phyloP scores from a whole-genome alignment of 169 alveolate species.

The Plasmodium coatneyi region DNA sequence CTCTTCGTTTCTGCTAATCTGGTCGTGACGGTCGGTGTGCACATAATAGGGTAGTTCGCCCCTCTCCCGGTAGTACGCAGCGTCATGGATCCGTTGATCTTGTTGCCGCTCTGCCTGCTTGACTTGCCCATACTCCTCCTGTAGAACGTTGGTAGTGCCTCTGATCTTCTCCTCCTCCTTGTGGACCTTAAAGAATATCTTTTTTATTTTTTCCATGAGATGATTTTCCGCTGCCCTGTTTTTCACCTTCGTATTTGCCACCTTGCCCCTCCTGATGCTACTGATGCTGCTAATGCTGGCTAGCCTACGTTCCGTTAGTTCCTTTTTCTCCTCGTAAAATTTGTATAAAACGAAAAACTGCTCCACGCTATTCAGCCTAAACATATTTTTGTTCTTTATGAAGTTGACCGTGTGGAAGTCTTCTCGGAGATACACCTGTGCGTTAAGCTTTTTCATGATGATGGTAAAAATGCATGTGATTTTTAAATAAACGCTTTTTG shows the following conservation, averaged over 20 bases:
- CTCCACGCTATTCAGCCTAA: slow-evolving; percentile 15
- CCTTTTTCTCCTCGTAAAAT: slow-evolving; percentile 11
- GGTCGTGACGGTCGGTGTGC: background rate
- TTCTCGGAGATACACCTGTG: slow-evolving; percentile 2
- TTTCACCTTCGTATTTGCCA: background rate
- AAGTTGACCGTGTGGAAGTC: background rate
- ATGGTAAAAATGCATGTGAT: slow-evolving; percentile 13
- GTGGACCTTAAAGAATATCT: background rate
- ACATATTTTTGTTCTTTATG: slow-evolving; percentile 9
- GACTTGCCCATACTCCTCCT: background rate
- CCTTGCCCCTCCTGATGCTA: background rate
- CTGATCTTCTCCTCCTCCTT: background rate
- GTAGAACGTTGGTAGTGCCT: background rate
- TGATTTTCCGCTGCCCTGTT: slow-evolving; percentile 6
- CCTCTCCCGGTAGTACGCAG: background rate
- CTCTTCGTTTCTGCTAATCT: background rate
- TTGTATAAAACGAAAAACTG: slow-evolving; percentile 34
- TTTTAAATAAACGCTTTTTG: slow-evolving; percentile 39
- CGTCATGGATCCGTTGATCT: background rate
- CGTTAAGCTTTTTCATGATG: slow-evolving; percentile 31
- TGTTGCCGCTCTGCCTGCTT: background rate
- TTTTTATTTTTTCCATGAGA: slow-evolving; percentile 6
- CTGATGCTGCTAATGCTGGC: background rate
- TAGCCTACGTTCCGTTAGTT: background rate
- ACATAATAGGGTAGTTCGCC: background rate